These are phyloP conservation scores for Suillus brevipes DNA, from an alignment of 768 basidiomycete species.

Conservation along the genomic window DNA sequence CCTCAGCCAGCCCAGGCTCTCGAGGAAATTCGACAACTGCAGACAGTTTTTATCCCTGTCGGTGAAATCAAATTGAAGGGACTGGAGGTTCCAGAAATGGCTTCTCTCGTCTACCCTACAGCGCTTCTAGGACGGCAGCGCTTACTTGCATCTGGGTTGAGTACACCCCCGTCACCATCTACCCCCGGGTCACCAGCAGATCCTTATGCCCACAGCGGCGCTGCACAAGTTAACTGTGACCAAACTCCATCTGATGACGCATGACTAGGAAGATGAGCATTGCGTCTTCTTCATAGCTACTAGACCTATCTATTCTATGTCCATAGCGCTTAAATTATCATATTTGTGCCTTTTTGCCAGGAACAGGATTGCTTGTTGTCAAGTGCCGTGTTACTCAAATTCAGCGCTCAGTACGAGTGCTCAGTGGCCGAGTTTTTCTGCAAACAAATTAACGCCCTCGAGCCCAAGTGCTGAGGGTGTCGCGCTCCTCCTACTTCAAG, in stretches of 20 bases:
- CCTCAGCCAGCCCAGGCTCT: conserved; percentile 62
- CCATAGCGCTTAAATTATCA: not conserved
- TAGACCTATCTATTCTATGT: not conserved
- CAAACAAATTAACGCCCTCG: not conserved
- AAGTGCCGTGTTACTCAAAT: not conserved
- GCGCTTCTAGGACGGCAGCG: conserved; percentile 71
- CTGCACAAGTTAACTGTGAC: not conserved
- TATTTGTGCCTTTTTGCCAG: not conserved
- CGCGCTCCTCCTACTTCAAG: too few species aligned
- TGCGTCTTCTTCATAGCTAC: not conserved
- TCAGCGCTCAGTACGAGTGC: not conserved
- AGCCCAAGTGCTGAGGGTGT: too few species aligned
- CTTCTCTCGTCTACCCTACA: conserved; percentile 82
- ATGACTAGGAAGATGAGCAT: not conserved
- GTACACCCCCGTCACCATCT: not conserved
- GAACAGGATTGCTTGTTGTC: not conserved
- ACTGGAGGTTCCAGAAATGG: conserved; percentile 82
- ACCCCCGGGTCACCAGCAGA: not conserved
- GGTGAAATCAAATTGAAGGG: conserved; percentile 95
- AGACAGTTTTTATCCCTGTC: conserved; percentile 61
- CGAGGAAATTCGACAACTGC: conserved; percentile 63
- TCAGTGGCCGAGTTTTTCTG: not conserved
- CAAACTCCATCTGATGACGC: not conserved
- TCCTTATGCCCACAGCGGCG: not conserved
- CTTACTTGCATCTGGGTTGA: conserved; percentile 38